A percentile compares a stretch with the other conserved stretches of the same genome.
Conservation (phyloP, 2,329 filamentous ascomycete species). For the Rhynchosporium agropyri region DNA sequence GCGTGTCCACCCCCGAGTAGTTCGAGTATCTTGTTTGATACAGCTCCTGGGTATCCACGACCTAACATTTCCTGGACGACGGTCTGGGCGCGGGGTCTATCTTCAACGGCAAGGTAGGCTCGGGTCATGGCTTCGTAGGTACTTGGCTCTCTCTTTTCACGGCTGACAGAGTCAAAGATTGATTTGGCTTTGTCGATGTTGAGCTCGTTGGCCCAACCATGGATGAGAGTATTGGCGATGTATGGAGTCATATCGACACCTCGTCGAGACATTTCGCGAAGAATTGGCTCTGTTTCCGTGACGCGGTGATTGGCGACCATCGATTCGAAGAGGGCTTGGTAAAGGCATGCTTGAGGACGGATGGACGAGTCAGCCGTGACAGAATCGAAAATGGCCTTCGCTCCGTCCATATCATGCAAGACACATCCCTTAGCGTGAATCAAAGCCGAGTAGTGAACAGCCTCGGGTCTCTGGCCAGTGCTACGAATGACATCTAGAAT, state of each 20-base stretch:
- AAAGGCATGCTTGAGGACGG: slow-evolving; percentile 79
- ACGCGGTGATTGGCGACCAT: slow-evolving; percentile 96
- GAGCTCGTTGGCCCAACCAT: slow-evolving; percentile 88
- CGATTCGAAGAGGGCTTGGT: slow-evolving; percentile 94
- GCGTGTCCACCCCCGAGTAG: slow-evolving; percentile 66
- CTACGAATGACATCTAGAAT: slow-evolving; percentile 78
- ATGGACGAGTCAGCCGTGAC: slow-evolving; percentile 71
- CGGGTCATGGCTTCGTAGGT: slow-evolving; percentile 99
- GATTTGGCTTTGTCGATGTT: slow-evolving; percentile 76
- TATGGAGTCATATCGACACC: slow-evolving; percentile 89
- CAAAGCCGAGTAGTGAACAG: slow-evolving; percentile 92
- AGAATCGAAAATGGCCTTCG: slow-evolving; percentile 78
- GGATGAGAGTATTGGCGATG: slow-evolving; percentile 97
- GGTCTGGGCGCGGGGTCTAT: slow-evolving; percentile 72
- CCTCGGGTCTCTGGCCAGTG: slow-evolving; percentile 76
- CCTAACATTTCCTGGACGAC: slow-evolving; percentile 90
- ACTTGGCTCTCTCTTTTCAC: slow-evolving; percentile 85
- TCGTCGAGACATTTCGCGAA: slow-evolving; percentile 73
- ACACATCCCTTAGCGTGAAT: slow-evolving; percentile 97
- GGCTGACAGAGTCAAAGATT: slow-evolving; percentile 78
- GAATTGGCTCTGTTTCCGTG: slow-evolving; percentile 70
- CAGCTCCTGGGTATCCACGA: slow-evolving; percentile 86
- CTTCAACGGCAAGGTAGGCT: slow-evolving; percentile 82
- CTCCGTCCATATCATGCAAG: slow-evolving; percentile 85
- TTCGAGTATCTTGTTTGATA: slow-evolving; percentile 91